Percentiles rank a stretch among this genome's conserved stretches.
phyloP scores from a whole-genome alignment of 768 basidiomycete species.

The Pilatotrama ljubarskyi region DNA sequence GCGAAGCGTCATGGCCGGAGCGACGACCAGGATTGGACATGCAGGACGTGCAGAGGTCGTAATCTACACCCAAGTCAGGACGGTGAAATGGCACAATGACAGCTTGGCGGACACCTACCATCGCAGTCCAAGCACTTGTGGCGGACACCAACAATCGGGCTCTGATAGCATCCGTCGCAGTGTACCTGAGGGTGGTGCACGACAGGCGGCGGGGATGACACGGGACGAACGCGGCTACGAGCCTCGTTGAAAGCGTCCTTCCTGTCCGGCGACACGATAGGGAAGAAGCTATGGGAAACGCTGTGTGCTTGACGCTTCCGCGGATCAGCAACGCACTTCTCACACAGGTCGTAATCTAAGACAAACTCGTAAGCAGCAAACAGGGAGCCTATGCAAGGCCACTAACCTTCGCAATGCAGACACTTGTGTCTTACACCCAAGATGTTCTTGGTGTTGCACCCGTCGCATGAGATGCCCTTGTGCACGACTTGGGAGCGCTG shows the following conservation, averaged over 20 bases:
- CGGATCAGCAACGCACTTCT: slow-evolving; percentile 17
- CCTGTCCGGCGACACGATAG: slow-evolving; percentile 15
- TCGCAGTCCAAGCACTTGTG: slow-evolving; percentile 80
- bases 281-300: slow-evolving; percentile 25
- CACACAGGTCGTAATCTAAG: slow-evolving; percentile 28
- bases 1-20: slow-evolving; percentile 15
- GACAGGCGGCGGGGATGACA: neutral
- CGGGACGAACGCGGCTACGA: neutral
- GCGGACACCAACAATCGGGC: slow-evolving; percentile 58
- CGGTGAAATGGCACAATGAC: no score
- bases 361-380: neutral
- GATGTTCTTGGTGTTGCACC: slow-evolving; percentile 41
- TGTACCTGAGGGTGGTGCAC: neutral
- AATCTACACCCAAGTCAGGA: slow-evolving; percentile 14
- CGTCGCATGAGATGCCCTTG: slow-evolving; percentile 61
- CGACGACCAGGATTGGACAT: slow-evolving; percentile 13
- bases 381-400: no score
- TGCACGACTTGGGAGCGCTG: slow-evolving; percentile 35
- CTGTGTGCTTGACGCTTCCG: slow-evolving; percentile 13
- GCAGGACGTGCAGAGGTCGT: slow-evolving; percentile 26
- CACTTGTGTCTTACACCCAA: slow-evolving; percentile 39
- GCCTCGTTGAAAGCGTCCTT: slow-evolving; percentile 14
- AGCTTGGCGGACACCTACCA: no score
- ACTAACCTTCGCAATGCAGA: slow-evolving; percentile 58
- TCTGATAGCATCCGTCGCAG: slow-evolving; percentile 59